Evolutionary conservation across 1,284 basidiomycete species (phyloP), one percentile per base, ranked within the genome.

Genomic region (Cutaneotrichosporon curvatum): DNA sequence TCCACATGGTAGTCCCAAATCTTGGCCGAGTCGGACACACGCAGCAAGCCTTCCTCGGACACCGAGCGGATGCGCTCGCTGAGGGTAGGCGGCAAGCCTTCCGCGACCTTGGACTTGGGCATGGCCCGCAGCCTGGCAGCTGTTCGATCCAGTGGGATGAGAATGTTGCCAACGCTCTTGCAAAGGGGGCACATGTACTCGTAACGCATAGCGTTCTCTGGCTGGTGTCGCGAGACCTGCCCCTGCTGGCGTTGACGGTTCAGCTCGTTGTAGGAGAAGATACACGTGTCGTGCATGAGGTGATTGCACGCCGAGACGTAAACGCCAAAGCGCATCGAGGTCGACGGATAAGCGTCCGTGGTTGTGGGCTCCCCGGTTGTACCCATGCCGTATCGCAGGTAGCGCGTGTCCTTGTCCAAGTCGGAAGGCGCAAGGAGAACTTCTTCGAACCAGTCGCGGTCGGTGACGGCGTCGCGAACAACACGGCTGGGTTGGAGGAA

Each of bases 161-260:
- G 83, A 28, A 90, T 81, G 69, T 98, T 99, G 10, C 94, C 92
- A 1, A 98, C 76, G 58, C 87, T 90, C 74, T 98, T 98, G 77
- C 95, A 99, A n/a, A 99, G 73, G 0, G 95, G 95, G 62, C 95
- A 98, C 44, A 97, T 87, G 72, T 85, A 98, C 68, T 99, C 95
- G 65, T 87, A 86, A 36, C 95, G 79, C 16, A 84, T 81, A 25
- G 92, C 85, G 61, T 84, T 87, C 67, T 98, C 94, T 0, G 95
- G 94, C 61, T 97, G 94, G 59, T 94, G 92, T 28, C 95, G 78
- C 7, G 90, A 89, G 4, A 88, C 82, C 62, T 98, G 94, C 0
- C 83, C 78, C 4, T 85, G 81, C 67, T 98, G 95, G 15, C 94
- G 82, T 55, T 85, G 83, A 47, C 89, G 81, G 45, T 95, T 85